Conservation (phyloP, 352 stramenopile genomes). For the Phytophthora pistaciae region DNA sequence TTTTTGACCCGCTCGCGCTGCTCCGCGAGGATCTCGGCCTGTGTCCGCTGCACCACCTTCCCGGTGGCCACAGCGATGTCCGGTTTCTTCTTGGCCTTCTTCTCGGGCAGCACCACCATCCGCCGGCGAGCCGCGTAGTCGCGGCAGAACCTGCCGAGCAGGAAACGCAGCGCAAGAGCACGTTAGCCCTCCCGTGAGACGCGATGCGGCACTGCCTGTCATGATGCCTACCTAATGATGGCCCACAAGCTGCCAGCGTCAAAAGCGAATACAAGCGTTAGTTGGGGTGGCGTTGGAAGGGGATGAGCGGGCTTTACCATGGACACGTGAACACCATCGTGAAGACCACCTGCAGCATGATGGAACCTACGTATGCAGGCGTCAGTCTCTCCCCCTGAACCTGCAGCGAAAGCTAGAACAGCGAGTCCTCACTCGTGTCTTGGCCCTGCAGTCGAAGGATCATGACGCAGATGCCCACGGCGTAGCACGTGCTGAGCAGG, state of each 20-base stretch:
- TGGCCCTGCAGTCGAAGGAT: conserved; percentile 61
- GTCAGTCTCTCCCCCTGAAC: not conserved
- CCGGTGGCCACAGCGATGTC: conserved; percentile 75
- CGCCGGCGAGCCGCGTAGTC: conserved; percentile 59
- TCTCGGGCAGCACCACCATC: conserved; percentile 73
- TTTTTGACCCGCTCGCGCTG: conserved; percentile 75
- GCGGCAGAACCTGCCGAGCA: conserved; percentile 49
- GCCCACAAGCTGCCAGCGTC: conserved; percentile 63
- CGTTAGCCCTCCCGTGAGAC: not conserved
- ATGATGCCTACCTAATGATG: conserved; percentile 62
- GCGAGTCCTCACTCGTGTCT: conserved; percentile 56
- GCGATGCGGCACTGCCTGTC: not conserved
- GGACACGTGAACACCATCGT: conserved; percentile 88
- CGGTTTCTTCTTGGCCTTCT: conserved; percentile 78
- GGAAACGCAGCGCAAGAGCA: not conserved
- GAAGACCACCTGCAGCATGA: conserved; percentile 82
- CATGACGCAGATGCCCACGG: conserved; percentile 62
- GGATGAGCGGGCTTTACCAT: conserved; percentile 44
- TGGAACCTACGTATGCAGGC: conserved; percentile 53
- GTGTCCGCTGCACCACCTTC: conserved; percentile 69
- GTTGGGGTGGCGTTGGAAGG: not conserved
- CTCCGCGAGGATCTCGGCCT: conserved; percentile 81
- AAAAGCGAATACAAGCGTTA: not conserved
- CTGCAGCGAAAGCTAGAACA: not conserved
- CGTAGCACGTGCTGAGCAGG: conserved; percentile 61